Conservation (phyloP, 306 rosid species). For the Senna tora region DNA sequence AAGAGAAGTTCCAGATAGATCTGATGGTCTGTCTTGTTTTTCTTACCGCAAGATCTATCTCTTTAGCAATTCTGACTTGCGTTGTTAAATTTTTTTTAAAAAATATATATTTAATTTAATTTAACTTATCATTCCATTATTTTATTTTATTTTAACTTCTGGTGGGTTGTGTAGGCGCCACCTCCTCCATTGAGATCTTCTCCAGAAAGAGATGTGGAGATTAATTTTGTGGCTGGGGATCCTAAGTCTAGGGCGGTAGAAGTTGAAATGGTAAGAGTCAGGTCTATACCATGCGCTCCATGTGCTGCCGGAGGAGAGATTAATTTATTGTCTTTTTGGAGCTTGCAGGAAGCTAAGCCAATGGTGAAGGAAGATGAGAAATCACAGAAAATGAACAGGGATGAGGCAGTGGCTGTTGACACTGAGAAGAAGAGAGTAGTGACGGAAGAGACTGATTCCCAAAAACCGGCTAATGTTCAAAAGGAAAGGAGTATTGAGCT, state of each 20-base stretch:
- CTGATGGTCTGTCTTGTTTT: constrained; percentile 73
- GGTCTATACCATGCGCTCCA: neutral
- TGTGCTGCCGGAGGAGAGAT: neutral
- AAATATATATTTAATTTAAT: too few species aligned
- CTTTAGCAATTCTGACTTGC: neutral
- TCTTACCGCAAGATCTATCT: constrained; percentile 10
- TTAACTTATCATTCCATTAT: too few species aligned
- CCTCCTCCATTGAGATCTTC: constrained; percentile 76
- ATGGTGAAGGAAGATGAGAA: constrained; percentile 62
- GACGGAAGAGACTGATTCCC: constrained; percentile 57
- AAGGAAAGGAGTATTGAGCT: constrained; percentile 55
- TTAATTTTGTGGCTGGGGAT: constrained; percentile 60
- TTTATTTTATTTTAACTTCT: neutral
- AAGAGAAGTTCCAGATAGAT: constrained; percentile 83
- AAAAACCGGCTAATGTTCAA: constrained; percentile 33
- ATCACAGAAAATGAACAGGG: constrained; percentile 52
- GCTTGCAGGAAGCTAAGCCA: constrained; percentile 69
- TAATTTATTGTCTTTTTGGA: neutral
- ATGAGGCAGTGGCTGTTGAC: constrained; percentile 54
- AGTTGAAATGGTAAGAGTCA: constrained; percentile 71
- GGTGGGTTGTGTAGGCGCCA: constrained; percentile 72
- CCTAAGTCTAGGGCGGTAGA: constrained; percentile 54
- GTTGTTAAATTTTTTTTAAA: neutral
- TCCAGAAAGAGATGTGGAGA: constrained; percentile 74
- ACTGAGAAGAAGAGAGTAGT: constrained; percentile 47